Evolutionary conservation across 768 basidiomycete genomes (phyloP), one percentile per base, ranked within the genome.

Genomic region (Amanita subjunquillea): DNA sequence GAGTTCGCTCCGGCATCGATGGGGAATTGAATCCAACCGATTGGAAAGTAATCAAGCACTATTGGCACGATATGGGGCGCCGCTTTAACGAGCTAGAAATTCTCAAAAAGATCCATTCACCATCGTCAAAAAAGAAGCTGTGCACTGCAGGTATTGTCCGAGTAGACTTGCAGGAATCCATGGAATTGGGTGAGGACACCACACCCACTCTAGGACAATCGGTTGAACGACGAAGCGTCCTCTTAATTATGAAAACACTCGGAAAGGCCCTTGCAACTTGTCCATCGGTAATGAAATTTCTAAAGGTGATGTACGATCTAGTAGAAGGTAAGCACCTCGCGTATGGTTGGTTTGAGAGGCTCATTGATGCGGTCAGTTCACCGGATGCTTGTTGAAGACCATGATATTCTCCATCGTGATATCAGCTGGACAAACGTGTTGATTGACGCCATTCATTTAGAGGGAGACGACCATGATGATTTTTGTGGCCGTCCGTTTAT

Each of bases 391-490:
- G 47, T 48, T 48, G 34, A 37, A 20, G 32, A 48, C 30, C 47
- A 48, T 37, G 34, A 37, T 48, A 22, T 48, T 22, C 47, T 48
- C 34, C 47, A 48, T 37, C 27, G 45, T 32, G 45, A 47, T 47
- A 47, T 47, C 27, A 47, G 45, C 45, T 47, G 45, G 45, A n/a
- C n/a, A 22, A 48, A 48, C 47, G 34, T 48, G 15, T 48, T 48
- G 32, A 48, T 48, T 34, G 20, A 48, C 13, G 32, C 34, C 20
- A 48, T 37, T 48, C 47, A 48, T 37, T 36, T 37, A 22, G 47
- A 48, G 15, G 32, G 17, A 34, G 34, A 34, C 32, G 6, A 23
- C 32, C 47, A 34, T 17, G 47, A 48, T 48, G 47, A 48, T 37
- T 22, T 48, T 37, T 48, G 32, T 36, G 32, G 32, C 22, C 47